Evolutionary conservation across 108 stramenopile species (phyloP).

Genomic region (Pinguiococcus pyrenoidosus): DNA sequence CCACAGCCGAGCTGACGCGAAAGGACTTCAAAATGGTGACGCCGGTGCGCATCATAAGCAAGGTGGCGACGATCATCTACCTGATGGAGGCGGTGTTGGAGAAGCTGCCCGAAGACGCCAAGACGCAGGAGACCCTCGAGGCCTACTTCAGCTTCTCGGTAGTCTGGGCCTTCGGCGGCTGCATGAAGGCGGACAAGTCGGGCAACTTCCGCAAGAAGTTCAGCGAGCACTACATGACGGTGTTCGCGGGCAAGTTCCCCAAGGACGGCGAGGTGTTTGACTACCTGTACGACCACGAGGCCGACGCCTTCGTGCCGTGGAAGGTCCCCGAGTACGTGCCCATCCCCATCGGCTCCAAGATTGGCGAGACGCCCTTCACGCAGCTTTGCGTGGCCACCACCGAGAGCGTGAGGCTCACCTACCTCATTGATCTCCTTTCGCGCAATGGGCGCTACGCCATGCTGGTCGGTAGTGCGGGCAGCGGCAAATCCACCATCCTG

Average conservation of each 20-base stretch:
- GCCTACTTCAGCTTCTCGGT: slow-evolving; percentile 56
- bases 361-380: slow-evolving; percentile 61
- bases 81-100: slow-evolving; percentile 52
- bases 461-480: slow-evolving; percentile 71
- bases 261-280: slow-evolving; percentile 61
- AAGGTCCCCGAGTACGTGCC: slow-evolving; percentile 42
- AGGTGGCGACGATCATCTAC: slow-evolving; percentile 58
- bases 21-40: slow-evolving; percentile 66
- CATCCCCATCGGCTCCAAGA: slow-evolving; percentile 52
- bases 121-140: slow-evolving; percentile 44
- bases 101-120: slow-evolving; percentile 48
- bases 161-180: slow-evolving; percentile 81
- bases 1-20: slow-evolving; percentile 50
- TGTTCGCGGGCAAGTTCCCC: slow-evolving; percentile 49
- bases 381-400: slow-evolving; percentile 61
- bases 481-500: slow-evolving; percentile 73
- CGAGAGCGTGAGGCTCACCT: slow-evolving; percentile 64
- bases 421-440: slow-evolving; percentile 56
- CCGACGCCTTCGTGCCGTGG: slow-evolving; percentile 37
- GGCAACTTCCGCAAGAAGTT: slow-evolving; percentile 62
- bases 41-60: slow-evolving; percentile 57
- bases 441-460: slow-evolving; percentile 57
- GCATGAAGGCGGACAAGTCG: slow-evolving; percentile 64
- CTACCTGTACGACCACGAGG: slow-evolving; percentile 52
- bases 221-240: slow-evolving; percentile 45